A percentile compares a stretch with the other conserved stretches of the same genome.
phyloP scores from a whole-genome alignment of 208 protist species.

The Naegleria lovaniensis region DNA sequence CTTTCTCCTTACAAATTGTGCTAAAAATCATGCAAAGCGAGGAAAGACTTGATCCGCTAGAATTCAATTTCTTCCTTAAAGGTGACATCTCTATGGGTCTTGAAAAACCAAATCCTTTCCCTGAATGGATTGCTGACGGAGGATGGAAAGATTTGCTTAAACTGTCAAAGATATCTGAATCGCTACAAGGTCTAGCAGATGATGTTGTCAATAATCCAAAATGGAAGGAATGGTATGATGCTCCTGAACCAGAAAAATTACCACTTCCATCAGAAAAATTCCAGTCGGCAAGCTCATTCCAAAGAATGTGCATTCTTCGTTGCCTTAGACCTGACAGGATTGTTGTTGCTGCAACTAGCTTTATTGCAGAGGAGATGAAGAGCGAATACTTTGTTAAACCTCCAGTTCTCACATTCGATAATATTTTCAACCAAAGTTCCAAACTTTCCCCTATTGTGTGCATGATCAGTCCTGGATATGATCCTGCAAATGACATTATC shows the following conservation, averaged over 20 bases:
- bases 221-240: slow-evolving; percentile 82
- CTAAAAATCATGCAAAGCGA: slow-evolving; percentile 85
- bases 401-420: slow-evolving; percentile 74
- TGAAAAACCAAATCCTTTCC: slow-evolving; percentile 65
- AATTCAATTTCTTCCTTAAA: slow-evolving; percentile 97
- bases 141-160: slow-evolving; percentile 91
- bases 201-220: slow-evolving; percentile 56
- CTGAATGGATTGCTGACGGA: slow-evolving; percentile 81
- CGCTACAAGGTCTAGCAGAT: slow-evolving; percentile 64
- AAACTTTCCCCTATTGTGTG: slow-evolving; percentile 91
- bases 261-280: slow-evolving; percentile 54
- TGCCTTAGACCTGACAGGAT: slow-evolving; percentile 95
- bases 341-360: slow-evolving; percentile 79
- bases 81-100: slow-evolving; percentile 90
- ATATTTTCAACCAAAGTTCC: slow-evolving; percentile 84
- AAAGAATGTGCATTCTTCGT: slow-evolving; percentile 86
- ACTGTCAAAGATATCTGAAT: slow-evolving; percentile 52
- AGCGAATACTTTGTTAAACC: slow-evolving; percentile 83
- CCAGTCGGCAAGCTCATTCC: slow-evolving; percentile 63
- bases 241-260: slow-evolving; percentile 84
- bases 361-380: slow-evolving; percentile 84
- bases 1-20: slow-evolving; percentile 95
- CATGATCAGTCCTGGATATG: slow-evolving; percentile 94
- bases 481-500: slow-evolving; percentile 93
- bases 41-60: slow-evolving; percentile 57